These are phyloP conservation scores for Naegleria gruberi DNA, from an alignment of 208 protist genomes.

Conservation along the genomic window DNA sequence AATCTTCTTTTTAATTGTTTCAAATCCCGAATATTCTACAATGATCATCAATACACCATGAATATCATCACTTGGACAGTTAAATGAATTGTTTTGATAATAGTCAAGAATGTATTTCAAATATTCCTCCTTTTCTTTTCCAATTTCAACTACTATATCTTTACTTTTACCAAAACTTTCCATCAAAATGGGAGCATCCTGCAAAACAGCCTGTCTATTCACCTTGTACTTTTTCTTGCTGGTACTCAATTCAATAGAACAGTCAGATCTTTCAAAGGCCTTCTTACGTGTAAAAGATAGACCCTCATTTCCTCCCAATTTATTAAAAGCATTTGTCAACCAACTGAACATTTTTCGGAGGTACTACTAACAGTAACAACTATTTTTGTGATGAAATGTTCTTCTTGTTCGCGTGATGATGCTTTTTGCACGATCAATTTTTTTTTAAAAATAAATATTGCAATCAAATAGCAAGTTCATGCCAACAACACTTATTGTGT, in stretches of 20 bases:
- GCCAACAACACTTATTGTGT: too few relatives aligned
- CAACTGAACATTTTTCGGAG: background rate
- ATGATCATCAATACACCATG: background rate
- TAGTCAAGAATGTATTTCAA: background rate
- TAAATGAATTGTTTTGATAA: background rate
- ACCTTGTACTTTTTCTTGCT: background rate
- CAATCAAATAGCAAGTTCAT: too few relatives aligned
- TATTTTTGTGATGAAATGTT: background rate
- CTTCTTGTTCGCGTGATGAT: too few relatives aligned
- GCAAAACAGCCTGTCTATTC: background rate
- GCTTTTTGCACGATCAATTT: too few relatives aligned
- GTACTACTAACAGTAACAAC: too few relatives aligned
- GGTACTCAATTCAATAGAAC: background rate
- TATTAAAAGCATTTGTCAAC: background rate
- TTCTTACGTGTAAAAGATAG: background rate
- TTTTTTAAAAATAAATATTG: too few relatives aligned
- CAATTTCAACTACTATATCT: background rate
- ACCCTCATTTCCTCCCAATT: background rate
- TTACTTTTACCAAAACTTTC: background rate
- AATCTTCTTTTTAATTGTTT: background rate
- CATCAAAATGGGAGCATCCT: background rate
- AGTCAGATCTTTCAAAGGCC: background rate
- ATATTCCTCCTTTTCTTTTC: background rate
- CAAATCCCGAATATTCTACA: background rate
- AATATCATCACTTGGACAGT: background rate